Conservation (phyloP, 306 rosid genomes). For the Acacia acuminata region DNA sequence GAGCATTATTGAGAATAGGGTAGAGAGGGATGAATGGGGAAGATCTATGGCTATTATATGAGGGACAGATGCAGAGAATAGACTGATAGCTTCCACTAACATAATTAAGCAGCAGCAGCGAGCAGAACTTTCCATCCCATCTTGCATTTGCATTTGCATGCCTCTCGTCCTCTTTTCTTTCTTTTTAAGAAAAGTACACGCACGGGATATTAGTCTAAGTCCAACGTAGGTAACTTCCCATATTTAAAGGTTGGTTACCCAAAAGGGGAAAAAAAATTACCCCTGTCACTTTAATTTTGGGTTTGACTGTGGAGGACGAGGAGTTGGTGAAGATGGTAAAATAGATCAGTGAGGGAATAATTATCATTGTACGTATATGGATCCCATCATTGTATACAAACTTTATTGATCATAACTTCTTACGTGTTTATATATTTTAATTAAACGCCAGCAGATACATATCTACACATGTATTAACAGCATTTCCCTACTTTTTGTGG, state of each 20-base stretch:
- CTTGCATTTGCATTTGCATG: not conserved
- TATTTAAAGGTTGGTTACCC: not conserved
- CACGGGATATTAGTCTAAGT: not conserved
- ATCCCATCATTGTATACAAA: not conserved
- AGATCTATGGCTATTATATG: not conserved
- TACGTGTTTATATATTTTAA: no score
- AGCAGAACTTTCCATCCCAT: not conserved
- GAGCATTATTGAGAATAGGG: not conserved
- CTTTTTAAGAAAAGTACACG: not conserved
- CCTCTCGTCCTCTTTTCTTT: not conserved
- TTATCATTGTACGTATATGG: not conserved
- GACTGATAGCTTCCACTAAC: not conserved
- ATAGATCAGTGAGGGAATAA: not conserved
- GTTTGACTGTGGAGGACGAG: not conserved
- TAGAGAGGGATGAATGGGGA: not conserved
- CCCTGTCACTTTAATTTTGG: not conserved
- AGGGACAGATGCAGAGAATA: not conserved
- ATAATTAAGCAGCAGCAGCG: not conserved
- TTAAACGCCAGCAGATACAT: no score
- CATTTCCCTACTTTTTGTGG: no score
- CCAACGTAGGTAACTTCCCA: not conserved
- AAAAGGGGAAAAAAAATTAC: no score
- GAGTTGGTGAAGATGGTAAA: not conserved
- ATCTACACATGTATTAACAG: no score
- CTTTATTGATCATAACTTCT: no score